phyloP scores from a whole-genome alignment of 441 rosid species.

The Capsella rubella region DNA sequence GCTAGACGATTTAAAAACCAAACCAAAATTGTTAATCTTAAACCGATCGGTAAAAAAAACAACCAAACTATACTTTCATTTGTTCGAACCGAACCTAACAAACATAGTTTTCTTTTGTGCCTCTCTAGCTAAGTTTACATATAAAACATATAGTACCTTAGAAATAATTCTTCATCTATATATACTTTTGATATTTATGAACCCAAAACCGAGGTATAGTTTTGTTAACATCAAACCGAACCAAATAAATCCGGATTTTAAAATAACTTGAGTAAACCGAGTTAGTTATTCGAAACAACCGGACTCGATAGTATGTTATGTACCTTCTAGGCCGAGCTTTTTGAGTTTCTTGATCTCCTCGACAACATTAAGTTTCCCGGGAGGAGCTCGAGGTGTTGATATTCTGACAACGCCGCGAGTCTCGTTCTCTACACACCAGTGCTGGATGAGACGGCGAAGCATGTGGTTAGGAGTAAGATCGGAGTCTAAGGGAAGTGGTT shows the following conservation, averaged over 20 bases:
- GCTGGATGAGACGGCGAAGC: conserved; percentile 72
- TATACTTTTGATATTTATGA: background rate
- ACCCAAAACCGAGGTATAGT: background rate
- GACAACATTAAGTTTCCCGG: conserved; percentile 45
- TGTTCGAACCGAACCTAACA: background rate
- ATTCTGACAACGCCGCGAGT: conserved; percentile 59
- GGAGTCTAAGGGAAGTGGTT: conserved; percentile 55
- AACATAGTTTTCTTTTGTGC: background rate
- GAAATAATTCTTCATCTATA: background rate
- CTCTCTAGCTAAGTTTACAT: background rate
- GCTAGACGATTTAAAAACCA: conserved; percentile 15
- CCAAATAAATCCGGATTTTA: background rate
- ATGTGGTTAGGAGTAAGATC: conserved; percentile 74
- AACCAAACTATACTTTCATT: background rate
- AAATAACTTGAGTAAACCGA: background rate
- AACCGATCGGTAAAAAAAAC: background rate
- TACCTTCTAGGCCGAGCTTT: conserved; percentile 38
- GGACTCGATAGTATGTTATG: background rate
- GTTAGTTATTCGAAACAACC: background rate
- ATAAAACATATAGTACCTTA: background rate
- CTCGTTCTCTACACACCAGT: conserved; percentile 75
- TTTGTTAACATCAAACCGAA: background rate
- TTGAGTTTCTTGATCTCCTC: conserved; percentile 51
- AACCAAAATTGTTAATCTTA: background rate
- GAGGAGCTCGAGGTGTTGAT: conserved; percentile 63